A percentile compares a stretch with the other conserved stretches of the same genome.
Evolutionary conservation across 768 basidiomycete species (phyloP).

Genomic region (Glaciozyma antarctica): DNA sequence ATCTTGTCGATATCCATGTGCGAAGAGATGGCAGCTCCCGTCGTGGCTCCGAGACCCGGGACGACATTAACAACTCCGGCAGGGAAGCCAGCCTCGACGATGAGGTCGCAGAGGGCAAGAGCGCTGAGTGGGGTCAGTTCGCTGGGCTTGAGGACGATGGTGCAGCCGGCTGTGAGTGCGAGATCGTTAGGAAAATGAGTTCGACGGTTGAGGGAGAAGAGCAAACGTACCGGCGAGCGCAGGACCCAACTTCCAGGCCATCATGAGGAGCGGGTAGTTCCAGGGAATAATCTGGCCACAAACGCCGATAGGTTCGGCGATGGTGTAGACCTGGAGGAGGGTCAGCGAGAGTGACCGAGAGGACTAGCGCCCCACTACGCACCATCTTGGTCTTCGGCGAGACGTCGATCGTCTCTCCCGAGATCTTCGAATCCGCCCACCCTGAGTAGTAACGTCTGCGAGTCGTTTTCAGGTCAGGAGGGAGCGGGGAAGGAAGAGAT

Average conservation of each 20-base stretch:
- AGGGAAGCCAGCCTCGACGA: conserved; percentile 80
- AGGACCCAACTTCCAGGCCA: neutral
- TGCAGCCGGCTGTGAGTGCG: conserved; percentile 89
- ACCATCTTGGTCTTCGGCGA: conserved; percentile 59
- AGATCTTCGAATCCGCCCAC: conserved; percentile 68
- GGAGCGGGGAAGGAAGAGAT: neutral
- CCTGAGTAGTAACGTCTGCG: conserved; percentile 63
- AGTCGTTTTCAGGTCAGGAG: too few species aligned
- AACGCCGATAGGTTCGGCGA: neutral
- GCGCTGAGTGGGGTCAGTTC: conserved; percentile 30
- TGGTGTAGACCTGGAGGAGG: neutral
- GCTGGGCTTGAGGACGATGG: conserved; percentile 90
- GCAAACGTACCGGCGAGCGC: neutral
- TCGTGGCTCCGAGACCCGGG: conserved; percentile 64
- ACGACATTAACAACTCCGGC: conserved; percentile 84
- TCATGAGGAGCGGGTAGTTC: conserved; percentile 24
- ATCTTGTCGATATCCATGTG: conserved; percentile 58
- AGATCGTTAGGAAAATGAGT: conserved; percentile 5
- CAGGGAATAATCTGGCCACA: conserved; percentile 30
- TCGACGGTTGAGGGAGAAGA: neutral
- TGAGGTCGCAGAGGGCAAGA: conserved; percentile 54
- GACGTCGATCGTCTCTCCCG: conserved; percentile 75
- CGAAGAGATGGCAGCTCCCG: conserved; percentile 71
- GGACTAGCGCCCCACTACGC: conserved; percentile 42
- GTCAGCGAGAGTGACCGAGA: too few species aligned